Evolutionary conservation across 495 filamentous ascomycete species (phyloP).

Genomic region (Annulohypoxylon moriforme): DNA sequence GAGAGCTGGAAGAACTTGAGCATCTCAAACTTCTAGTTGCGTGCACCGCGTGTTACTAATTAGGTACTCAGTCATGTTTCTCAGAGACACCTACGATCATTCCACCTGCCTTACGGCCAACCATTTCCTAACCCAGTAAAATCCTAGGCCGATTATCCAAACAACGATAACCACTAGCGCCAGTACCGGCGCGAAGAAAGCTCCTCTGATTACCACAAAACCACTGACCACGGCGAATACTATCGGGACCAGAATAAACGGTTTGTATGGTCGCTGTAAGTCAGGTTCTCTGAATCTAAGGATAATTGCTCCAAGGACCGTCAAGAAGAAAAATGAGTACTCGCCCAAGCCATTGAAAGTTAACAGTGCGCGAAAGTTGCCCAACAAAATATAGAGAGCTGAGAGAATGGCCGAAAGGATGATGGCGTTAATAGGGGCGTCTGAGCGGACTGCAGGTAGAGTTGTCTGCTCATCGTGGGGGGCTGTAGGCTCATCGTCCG

Average conservation of each 20-base stretch:
- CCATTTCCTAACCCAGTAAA: conserved; percentile 52
- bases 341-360: conserved; percentile 68
- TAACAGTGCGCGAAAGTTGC: conserved; percentile 66
- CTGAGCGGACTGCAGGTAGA: conserved; percentile 40
- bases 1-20: no score
- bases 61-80: neutral
- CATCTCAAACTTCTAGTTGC: no score
- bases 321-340: conserved; percentile 69
- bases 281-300: conserved; percentile 62
- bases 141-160: conserved; percentile 57
- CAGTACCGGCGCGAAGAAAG: conserved; percentile 63
- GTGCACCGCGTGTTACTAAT: no score
- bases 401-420: conserved; percentile 60
- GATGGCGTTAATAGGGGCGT: conserved; percentile 64
- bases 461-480: neutral
- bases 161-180: conserved; percentile 58
- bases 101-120: conserved; percentile 16
- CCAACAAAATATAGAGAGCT: conserved; percentile 64
- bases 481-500: conserved; percentile 17
- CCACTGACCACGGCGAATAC: conserved; percentile 64
- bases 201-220: conserved; percentile 65
- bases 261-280: conserved; percentile 61
- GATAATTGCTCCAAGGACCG: conserved; percentile 63
- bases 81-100: neutral
- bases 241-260: conserved; percentile 57